Base-by-base conservation (phyloP, 495 filamentous ascomycete species). In the Xylaria acuta region DNA sequence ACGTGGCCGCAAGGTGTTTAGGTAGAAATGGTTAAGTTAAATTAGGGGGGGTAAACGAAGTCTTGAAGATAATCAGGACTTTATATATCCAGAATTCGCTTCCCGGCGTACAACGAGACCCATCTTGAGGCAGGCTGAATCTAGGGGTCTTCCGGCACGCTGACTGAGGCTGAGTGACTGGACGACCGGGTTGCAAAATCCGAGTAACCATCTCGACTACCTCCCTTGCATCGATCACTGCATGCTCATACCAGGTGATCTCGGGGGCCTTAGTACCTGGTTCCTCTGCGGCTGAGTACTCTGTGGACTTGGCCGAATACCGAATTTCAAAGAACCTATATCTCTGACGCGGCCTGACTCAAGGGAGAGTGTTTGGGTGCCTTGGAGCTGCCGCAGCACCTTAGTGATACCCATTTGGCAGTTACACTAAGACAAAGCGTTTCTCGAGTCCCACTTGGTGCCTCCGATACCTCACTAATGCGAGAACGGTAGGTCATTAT, bases 381-480 rank as follows among this genome's bases (percentile, higher is more conserved):
- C 22, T 27, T 64, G 30, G 5, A 36, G 32, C 36, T 27, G n/a
- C 38, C 60, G 36, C 38, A 34, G 36, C 60, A 43, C 2, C 16
- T 59, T 22, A 40, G 58, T 36, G n/a, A 60, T 38, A 60, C 56
- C 54, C 18, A 56, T 56, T 30, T 38, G 5, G 25, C 56, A 38
- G 56, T 60, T 18, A 60, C 56, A 60, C 56, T 14, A 63, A 41
- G 59, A n/a, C n/a, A 38, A 47, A 63, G 60, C 4, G 12, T 63
- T 1, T 27, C 38, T 14, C 12, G 38, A 25, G 60, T 43, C 60
- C 60, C 38, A 63, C 60, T 63, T 43, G 38, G 22, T 63, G 38
- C 12, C n/a, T 12, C 11, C 12, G n/a, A 20, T 38, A 60, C 34
- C 12, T 27, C 7, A 8, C 58, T 59, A n/a, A 59, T 5, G 54